Evolutionary conservation across 108 stramenopile species (phyloP), one percentile per base, ranked within the genome.

Genomic region (Pseudonitzschia multiseries): DNA sequence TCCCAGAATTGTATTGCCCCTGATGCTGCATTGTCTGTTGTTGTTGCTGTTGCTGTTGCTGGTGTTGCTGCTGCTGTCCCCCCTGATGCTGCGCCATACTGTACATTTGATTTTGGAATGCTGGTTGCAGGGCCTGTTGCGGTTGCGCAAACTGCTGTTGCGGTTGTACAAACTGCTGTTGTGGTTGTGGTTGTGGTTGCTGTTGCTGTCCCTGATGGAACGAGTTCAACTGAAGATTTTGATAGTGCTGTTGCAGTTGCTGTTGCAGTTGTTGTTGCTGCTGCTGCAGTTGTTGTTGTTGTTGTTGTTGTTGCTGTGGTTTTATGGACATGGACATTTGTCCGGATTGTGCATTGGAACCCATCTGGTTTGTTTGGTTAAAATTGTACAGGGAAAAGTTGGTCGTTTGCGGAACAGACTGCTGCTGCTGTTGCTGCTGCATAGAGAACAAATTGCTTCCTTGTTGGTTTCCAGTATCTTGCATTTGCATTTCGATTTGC

Each of bases 261-360:
- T 66, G 73, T 21, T 62, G 68, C 33, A 33, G 57, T 24, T 63
- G 67, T 1, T 24, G 54, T 63, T 62, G 40, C 56, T 67, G 74
- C 57, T 65, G 48, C 52, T 31, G 52, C 18, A 41, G 71, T 18
- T 67, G 32, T 43, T 17, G 40, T 28, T 67, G 36, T 15, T n/a
- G n/a, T n/a, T n/a, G n/a, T n/a, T n/a, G n/a, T n/a, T n/a, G n/a
- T n/a, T n/a, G 26, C 32, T 18, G 22, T 14, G 44, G 24, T 32
- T 36, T 14, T 13, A 68, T 48, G 27, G 46, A 21, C 40, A 68
- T 68, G n/a, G 24, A 12, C 32, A 4, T 1, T 1, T 64, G 42
- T 22, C 14, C 15, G 22, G 5, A 46, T 27, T 46, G 67, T 1
- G 24, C 1, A 9, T 65, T 26, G 18, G 65, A 42, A 41, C 67